phyloP scores from a whole-genome alignment of 2,329 filamentous ascomycete species.

The Colletotrichum sp. region DNA sequence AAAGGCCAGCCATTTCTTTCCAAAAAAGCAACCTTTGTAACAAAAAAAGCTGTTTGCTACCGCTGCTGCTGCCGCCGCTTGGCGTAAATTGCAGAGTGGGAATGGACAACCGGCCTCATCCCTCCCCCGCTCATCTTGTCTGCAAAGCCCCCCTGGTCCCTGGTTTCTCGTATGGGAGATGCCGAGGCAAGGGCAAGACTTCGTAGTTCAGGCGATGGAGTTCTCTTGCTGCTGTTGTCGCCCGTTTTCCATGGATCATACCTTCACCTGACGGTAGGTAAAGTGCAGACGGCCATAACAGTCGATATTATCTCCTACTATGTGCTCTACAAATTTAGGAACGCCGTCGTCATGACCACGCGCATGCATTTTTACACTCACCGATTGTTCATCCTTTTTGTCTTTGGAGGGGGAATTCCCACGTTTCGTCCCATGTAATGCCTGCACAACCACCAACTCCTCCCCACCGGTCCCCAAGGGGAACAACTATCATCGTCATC shows the following conservation, averaged over 20 bases:
- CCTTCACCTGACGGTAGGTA: background rate
- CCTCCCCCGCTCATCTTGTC: background rate
- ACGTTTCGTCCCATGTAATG: slow-evolving; percentile 12
- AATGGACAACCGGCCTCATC: slow-evolving; percentile 6
- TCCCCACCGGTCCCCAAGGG: background rate
- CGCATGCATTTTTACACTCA: background rate
- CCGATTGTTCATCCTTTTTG: background rate
- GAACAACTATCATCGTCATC: background rate
- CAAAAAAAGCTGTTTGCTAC: background rate
- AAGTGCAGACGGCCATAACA: background rate
- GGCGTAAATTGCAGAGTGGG: background rate
- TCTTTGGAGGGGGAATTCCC: background rate
- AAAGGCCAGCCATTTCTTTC: background rate
- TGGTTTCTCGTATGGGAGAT: slow-evolving; percentile 8
- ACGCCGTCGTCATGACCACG: background rate
- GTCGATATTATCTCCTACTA: background rate
- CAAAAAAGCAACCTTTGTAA: background rate
- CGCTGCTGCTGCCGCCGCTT: background rate
- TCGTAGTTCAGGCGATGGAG: background rate
- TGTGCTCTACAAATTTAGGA: slow-evolving; percentile 3
- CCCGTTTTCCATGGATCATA: slow-evolving; percentile 1
- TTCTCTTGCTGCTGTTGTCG: background rate
- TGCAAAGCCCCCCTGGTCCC: background rate
- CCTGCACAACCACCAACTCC: background rate
- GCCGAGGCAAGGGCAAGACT: background rate